Conservation (phyloP, 2,329 filamentous ascomycete species). For the Fusarium oligoseptatum region DNA sequence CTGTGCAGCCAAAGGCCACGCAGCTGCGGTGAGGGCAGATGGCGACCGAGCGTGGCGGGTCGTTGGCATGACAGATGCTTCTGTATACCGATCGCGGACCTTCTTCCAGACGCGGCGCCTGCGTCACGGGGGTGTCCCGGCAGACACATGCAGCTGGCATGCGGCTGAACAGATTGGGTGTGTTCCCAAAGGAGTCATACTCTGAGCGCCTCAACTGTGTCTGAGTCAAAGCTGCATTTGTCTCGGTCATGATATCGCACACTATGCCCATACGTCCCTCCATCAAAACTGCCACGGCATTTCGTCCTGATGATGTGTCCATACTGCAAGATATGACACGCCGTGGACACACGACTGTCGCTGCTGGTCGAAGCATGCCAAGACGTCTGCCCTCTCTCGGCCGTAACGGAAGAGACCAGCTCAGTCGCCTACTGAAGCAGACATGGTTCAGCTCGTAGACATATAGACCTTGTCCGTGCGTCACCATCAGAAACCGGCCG, state of each 20-base stretch:
- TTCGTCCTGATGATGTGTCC: constrained; percentile 68
- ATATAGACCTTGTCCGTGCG: constrained; percentile 66
- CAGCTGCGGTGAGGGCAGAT: constrained; percentile 75
- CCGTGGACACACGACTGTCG: constrained; percentile 68
- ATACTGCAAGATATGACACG: constrained; percentile 72
- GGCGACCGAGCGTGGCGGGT: constrained; percentile 74
- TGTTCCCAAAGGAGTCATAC: constrained; percentile 23
- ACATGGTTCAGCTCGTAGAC: constrained; percentile 63
- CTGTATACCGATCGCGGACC: constrained; percentile 52
- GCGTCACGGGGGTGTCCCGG: constrained; percentile 32
- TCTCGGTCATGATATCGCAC: constrained; percentile 61
- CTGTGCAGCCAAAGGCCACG: constrained; percentile 74
- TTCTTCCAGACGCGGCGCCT: constrained; percentile 49
- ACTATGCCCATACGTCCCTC: constrained; percentile 72
- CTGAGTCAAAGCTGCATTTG: constrained; percentile 16
- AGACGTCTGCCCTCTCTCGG: constrained; percentile 38
- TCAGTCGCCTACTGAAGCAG: constrained; percentile 48
- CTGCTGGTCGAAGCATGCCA: constrained; percentile 58
- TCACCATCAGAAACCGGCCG: constrained; percentile 68
- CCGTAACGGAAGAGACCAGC: constrained; percentile 44
- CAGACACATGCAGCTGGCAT: constrained; percentile 42
- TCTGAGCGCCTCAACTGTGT: constrained; percentile 16
- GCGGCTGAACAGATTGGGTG: constrained; percentile 10
- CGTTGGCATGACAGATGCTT: constrained; percentile 70
- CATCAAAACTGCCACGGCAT: constrained; percentile 70